phyloP scores from a whole-genome alignment of 306 rosid genomes.

The Cicer yamashitae region DNA sequence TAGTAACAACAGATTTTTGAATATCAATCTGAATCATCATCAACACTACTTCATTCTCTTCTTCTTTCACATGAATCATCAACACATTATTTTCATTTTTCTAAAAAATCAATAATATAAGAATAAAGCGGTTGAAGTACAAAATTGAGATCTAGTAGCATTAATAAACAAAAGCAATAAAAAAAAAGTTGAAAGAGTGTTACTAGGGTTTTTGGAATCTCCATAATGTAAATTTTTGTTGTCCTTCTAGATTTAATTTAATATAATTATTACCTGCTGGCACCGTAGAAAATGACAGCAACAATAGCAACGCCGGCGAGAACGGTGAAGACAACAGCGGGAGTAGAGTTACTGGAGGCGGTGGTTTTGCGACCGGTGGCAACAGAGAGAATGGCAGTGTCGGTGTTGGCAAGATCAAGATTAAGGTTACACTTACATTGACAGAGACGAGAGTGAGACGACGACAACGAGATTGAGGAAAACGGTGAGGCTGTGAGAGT shows the following conservation, averaged over 20 bases:
- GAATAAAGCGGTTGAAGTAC: neutral
- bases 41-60: neutral
- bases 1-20: conserved; percentile 9
- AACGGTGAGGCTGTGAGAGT: too few species aligned
- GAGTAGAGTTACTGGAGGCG: conserved; percentile 46
- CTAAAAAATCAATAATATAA: neutral
- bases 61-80: neutral
- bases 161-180: conserved; percentile 47
- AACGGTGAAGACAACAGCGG: conserved; percentile 68
- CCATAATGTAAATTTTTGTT: conserved; percentile 7
- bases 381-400: conserved; percentile 48
- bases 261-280: conserved; percentile 63
- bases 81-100: neutral
- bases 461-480: too few species aligned
- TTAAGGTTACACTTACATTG: too few species aligned
- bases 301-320: conserved; percentile 74
- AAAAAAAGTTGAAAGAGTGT: conserved; percentile 36
- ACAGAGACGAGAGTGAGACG: too few species aligned
- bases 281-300: conserved; percentile 68
- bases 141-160: conserved; percentile 62
- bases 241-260: neutral
- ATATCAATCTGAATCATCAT: conserved; percentile 33
- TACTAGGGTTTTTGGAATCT: conserved; percentile 39
- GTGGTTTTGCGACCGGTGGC: conserved; percentile 49
- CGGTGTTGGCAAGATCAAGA: conserved; percentile 22